phyloP scores from a whole-genome alignment of 257 asterid genomes.

The Solanum gracilifrons region DNA sequence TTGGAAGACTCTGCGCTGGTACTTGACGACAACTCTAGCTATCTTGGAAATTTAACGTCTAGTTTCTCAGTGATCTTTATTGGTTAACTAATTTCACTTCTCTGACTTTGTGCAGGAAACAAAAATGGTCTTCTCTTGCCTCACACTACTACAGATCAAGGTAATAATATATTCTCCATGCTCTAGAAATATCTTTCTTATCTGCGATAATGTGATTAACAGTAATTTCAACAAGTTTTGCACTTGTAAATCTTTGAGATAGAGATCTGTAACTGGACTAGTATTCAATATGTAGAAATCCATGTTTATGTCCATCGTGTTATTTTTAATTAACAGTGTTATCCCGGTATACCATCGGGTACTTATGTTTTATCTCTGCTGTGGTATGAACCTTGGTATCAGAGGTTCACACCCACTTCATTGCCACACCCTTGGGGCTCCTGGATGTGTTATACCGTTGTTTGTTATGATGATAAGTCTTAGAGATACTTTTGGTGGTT shows the following conservation, averaged over 20 bases:
- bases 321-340: not conserved
- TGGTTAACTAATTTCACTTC: not conserved
- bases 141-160: conserved; percentile 93
- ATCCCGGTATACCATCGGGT: not conserved
- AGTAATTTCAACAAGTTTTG: not conserved
- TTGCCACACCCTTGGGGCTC: not conserved
- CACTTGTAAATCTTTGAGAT: not conserved
- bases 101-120: conserved; percentile 41
- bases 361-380: not conserved
- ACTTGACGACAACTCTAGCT: not conserved
- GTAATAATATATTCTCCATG: conserved; percentile 14
- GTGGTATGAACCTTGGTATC: not conserved
- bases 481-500: not conserved
- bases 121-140: conserved; percentile 93
- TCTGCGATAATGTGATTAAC: not conserved
- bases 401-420: not conserved
- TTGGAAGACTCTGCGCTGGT: conserved; percentile 93
- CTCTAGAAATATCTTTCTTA: not conserved
- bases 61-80: not conserved
- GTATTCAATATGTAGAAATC: not conserved
- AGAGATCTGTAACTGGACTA: not conserved
- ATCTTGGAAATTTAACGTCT: not conserved
- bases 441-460: not conserved
- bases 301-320: not conserved
- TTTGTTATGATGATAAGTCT: not conserved